Percentiles rank a stretch among this genome's conserved stretches.
phyloP scores from a whole-genome alignment of 257 asterid genomes.

The Nyctanthes arbortristis region DNA sequence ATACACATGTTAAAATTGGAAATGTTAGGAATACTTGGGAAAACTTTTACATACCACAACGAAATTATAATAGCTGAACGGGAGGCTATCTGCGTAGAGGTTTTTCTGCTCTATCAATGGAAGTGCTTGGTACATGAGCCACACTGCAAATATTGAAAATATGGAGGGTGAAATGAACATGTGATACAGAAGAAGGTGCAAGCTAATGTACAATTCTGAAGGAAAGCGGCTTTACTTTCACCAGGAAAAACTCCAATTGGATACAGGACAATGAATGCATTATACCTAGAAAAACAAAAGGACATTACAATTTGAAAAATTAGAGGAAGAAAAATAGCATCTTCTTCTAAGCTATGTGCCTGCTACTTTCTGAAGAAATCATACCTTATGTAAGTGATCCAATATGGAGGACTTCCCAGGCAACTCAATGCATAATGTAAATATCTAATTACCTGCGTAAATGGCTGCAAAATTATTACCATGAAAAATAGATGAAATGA shows the following conservation, averaged over 20 bases:
- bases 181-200: background rate
- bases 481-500: background rate
- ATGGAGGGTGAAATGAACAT: background rate
- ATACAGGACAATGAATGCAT: conserved; percentile 80
- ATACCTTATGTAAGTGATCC: conserved; percentile 78
- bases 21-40: background rate
- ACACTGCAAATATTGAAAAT: conserved; percentile 60
- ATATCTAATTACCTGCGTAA: conserved; percentile 73
- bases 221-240: conserved; percentile 69
- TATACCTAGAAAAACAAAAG: conserved; percentile 57
- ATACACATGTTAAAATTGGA: too few relatives aligned
- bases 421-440: conserved; percentile 70
- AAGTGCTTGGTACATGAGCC: conserved; percentile 93
- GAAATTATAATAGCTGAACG: conserved; percentile 64
- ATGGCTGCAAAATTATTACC: background rate
- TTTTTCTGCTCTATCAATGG: conserved; percentile 64
- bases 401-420: conserved; percentile 58
- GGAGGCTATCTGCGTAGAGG: conserved; percentile 65
- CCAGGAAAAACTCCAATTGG: conserved; percentile 87
- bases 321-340: conserved; percentile 2
- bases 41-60: conserved; percentile 43
- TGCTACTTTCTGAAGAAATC: conserved; percentile 10
- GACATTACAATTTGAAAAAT: conserved; percentile 7
- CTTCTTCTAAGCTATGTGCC: background rate
- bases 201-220: conserved; percentile 7